A percentile compares a stretch with the other conserved stretches of the same genome.
Evolutionary conservation across 306 rosid genomes (phyloP).

Genomic region (Begonia peltatifolia): DNA sequence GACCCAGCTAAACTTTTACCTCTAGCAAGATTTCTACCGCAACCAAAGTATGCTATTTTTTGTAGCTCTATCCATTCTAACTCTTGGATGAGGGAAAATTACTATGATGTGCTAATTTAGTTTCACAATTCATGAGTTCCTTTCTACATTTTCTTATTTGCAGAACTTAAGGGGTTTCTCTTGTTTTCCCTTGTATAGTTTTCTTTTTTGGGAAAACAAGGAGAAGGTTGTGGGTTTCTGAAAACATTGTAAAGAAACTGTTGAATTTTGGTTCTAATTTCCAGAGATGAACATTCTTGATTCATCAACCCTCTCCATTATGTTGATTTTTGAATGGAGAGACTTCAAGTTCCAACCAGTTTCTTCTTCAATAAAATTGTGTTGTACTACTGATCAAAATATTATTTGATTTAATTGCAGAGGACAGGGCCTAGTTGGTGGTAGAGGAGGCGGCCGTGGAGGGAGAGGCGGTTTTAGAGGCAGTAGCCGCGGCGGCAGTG

Average conservation of each 20-base stretch:
- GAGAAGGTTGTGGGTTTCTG: background rate
- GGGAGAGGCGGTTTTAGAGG: conserved; percentile 39
- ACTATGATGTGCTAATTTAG: no score
- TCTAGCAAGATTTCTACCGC: conserved; percentile 90
- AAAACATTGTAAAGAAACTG: background rate
- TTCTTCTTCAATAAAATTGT: background rate
- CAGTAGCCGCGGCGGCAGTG: conserved; percentile 29
- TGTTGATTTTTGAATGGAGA: no score
- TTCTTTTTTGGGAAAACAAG: background rate
- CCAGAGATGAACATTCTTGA: no score
- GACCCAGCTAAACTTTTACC: conserved; percentile 91
- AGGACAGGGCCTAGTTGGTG: conserved; percentile 37
- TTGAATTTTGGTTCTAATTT: background rate
- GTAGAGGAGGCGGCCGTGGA: conserved; percentile 51
- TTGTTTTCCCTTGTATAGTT: background rate
- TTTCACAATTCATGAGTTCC: background rate
- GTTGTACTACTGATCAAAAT: background rate
- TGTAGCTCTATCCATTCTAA: background rate
- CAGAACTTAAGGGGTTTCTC: background rate
- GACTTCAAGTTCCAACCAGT: background rate
- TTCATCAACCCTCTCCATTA: no score
- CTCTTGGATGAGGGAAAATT: no score
- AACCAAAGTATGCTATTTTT: conserved; percentile 59
- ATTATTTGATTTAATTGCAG: conserved; percentile 19
- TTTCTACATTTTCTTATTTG: background rate